A percentile compares a stretch with the other conserved stretches of the same genome.
These are phyloP conservation scores for Syncephalastrum monosporum DNA, from an alignment of 371 early-diverging fungal genomes.

Conservation along the genomic window DNA sequence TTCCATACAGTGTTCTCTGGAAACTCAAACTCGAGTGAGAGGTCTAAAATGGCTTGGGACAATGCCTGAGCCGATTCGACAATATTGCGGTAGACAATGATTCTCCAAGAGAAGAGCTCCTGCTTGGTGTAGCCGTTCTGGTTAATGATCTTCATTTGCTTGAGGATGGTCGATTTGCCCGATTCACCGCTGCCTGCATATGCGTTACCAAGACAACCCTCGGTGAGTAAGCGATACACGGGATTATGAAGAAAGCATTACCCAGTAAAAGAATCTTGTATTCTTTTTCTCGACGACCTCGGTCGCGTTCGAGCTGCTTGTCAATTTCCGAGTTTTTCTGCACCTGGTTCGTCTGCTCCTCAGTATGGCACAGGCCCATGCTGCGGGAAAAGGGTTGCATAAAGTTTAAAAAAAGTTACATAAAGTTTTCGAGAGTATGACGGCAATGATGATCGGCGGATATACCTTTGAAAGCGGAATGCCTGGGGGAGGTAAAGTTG, in stretches of 20 bases:
- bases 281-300: conserved; percentile 53
- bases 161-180: conserved; percentile 85
- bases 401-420: conserved; percentile 2
- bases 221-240: background rate
- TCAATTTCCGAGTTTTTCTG: conserved; percentile 60
- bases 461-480: conserved; percentile 22
- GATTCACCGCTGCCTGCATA: conserved; percentile 79
- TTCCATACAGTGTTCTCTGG: conserved; percentile 36
- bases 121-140: conserved; percentile 79
- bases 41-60: conserved; percentile 53
- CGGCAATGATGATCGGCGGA: background rate
- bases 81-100: conserved; percentile 74
- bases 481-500: conserved; percentile 21
- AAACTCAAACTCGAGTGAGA: conserved; percentile 44
- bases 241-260: conserved; percentile 15
- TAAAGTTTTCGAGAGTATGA: background rate
- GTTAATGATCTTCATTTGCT: conserved; percentile 91
- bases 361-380: conserved; percentile 65
- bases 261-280: conserved; percentile 67
- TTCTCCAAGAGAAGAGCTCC: conserved; percentile 68
- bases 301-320: conserved; percentile 59
- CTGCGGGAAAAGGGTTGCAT: conserved; percentile 2
- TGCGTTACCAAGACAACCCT: background rate
- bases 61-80: conserved; percentile 66
- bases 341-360: conserved; percentile 47